phyloP scores from a whole-genome alignment of 768 basidiomycete species.

The Psilocybe sp. region DNA sequence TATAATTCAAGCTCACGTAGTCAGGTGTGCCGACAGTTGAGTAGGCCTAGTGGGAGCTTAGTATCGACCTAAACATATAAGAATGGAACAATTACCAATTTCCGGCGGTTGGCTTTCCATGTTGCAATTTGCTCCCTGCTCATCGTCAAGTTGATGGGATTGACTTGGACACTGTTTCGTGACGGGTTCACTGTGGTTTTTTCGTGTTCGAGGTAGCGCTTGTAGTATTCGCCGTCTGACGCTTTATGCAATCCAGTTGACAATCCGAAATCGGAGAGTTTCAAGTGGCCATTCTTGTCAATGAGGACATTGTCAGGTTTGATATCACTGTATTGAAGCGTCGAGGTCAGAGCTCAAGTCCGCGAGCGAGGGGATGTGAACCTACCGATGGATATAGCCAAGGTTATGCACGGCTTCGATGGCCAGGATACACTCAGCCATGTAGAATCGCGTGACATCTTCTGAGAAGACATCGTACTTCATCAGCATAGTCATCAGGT shows the following conservation, averaged over 20 bases:
- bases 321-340: slow-evolving; percentile 69
- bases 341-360: slow-evolving; percentile 1
- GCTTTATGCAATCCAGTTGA: slow-evolving; percentile 97
- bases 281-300: slow-evolving; percentile 94
- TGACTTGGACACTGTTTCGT: slow-evolving; percentile 96
- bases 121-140: slow-evolving; percentile 95
- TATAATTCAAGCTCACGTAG: slow-evolving; percentile 35
- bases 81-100: slow-evolving; percentile 54
- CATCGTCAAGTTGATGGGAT: slow-evolving; percentile 96
- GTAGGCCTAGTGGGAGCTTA: slow-evolving; percentile 64
- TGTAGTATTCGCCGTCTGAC: slow-evolving; percentile 92
- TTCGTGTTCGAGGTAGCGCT: slow-evolving; percentile 80
- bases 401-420: slow-evolving; percentile 98
- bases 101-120: slow-evolving; percentile 98
- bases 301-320: slow-evolving; percentile 99
- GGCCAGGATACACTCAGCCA: slow-evolving; percentile 97
- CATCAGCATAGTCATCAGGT: slow-evolving; percentile 99
- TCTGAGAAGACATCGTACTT: slow-evolving; percentile 99
- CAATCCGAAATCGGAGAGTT: slow-evolving; percentile 96
- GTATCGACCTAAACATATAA: slow-evolving; percentile 3
- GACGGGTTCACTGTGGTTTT: slow-evolving; percentile 55
- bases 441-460: slow-evolving; percentile 98
- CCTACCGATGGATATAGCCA: slow-evolving; percentile 98
- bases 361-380: background rate
- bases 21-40: slow-evolving; percentile 78